phyloP scores from a whole-genome alignment of 2,329 filamentous ascomycete species.

The Lojkania enalia region DNA sequence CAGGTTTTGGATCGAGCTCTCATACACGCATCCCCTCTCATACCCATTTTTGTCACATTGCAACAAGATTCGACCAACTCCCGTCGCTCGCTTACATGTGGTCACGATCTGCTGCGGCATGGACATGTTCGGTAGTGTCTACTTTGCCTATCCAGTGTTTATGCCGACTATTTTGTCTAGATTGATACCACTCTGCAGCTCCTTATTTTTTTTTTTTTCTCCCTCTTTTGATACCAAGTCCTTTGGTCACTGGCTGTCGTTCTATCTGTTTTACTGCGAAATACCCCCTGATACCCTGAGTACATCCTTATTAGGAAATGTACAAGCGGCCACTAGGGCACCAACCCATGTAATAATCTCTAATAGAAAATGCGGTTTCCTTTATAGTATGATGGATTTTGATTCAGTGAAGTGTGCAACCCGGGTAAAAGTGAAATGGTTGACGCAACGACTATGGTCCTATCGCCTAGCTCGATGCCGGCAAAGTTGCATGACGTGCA shows the following conservation, averaged over 20 bases:
- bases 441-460: too few species aligned
- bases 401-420: too few species aligned
- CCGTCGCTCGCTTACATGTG: conserved; percentile 32
- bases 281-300: conserved; percentile 49
- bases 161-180: conserved; percentile 44
- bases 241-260: conserved; percentile 33
- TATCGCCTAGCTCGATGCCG: too few species aligned
- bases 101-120: conserved; percentile 38
- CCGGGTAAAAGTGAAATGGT: too few species aligned
- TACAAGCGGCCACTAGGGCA: conserved; percentile 48
- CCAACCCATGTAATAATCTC: conserved; percentile 43
- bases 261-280: conserved; percentile 41
- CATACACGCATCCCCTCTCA: conserved; percentile 30
- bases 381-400: too few species aligned
- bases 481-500: too few species aligned
- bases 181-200: conserved; percentile 49
- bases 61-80: conserved; percentile 23
- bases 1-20: conserved; percentile 37
- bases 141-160: conserved; percentile 36
- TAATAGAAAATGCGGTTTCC: conserved; percentile 41
- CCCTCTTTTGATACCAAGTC: conserved; percentile 48
- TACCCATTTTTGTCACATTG: conserved; percentile 26
- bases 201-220: conserved; percentile 43
- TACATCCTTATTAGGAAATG: conserved; percentile 45
- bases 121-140: conserved; percentile 40